Evolutionary conservation across 2,329 filamentous ascomycete genomes (phyloP).

Genomic region (Tolypocladium amazonense): DNA sequence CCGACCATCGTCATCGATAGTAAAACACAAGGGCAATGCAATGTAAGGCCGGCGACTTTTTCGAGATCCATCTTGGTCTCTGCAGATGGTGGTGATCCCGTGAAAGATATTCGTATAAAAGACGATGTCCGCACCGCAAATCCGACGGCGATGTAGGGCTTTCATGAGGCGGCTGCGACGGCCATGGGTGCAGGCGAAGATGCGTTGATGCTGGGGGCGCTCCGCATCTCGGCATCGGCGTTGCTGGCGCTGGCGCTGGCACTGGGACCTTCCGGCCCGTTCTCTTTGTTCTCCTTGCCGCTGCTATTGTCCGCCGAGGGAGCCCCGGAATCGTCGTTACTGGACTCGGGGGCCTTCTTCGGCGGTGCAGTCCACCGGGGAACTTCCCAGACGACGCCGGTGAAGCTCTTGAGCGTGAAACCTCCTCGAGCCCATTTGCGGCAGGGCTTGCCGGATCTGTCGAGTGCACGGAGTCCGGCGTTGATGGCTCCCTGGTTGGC

Average conservation of each 20-base stretch:
- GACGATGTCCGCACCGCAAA: neutral
- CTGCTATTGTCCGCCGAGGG: slow-evolving; percentile 39
- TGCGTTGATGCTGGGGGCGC: slow-evolving; percentile 37
- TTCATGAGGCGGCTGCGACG: slow-evolving; percentile 31
- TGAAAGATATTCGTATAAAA: neutral
- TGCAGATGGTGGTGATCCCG: neutral
- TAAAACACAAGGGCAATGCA: neutral
- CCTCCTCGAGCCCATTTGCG: slow-evolving; percentile 81
- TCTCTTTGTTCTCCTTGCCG: slow-evolving; percentile 56
- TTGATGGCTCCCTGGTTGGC: slow-evolving; percentile 97
- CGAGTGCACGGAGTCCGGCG: slow-evolving; percentile 84
- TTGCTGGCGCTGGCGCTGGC: slow-evolving; percentile 32
- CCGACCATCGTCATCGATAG: neutral
- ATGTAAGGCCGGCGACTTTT: neutral
- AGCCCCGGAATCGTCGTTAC: slow-evolving; percentile 33
- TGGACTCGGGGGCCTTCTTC: slow-evolving; percentile 38
- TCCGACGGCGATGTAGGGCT: neutral
- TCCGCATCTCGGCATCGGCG: slow-evolving; percentile 42
- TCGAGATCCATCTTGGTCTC: neutral
- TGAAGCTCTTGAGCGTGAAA: slow-evolving; percentile 85
- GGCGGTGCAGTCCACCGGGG: slow-evolving; percentile 70
- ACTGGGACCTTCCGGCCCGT: slow-evolving; percentile 39
- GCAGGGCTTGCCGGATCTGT: slow-evolving; percentile 84
- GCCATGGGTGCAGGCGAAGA: slow-evolving; percentile 41
- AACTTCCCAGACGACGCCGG: slow-evolving; percentile 73